Conservation (phyloP, 2,329 filamentous ascomycete species). For the Penicillium carneum region DNA sequence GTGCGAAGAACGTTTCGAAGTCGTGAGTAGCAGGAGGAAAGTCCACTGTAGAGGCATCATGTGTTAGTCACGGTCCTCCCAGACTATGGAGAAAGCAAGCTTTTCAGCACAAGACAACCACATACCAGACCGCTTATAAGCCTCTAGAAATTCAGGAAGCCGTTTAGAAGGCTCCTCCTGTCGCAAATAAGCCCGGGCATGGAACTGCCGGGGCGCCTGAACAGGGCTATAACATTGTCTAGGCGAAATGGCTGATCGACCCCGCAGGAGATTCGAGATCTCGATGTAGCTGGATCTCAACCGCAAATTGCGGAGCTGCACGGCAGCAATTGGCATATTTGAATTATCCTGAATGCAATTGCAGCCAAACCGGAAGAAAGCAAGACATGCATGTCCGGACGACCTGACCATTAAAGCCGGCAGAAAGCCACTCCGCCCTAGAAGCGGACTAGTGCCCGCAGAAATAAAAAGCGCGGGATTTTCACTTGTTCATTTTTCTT, state of each 20-base stretch:
- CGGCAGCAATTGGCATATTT: conserved; percentile 19
- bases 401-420: conserved; percentile 14
- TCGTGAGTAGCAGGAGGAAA: conserved; percentile 57
- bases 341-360: neutral
- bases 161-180: conserved; percentile 31
- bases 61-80: conserved; percentile 15
- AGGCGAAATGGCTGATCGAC: conserved; percentile 23
- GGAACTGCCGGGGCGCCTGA: conserved; percentile 31
- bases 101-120: conserved; percentile 5
- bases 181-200: conserved; percentile 31
- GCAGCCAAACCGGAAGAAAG: neutral
- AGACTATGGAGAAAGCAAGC: no score
- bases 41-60: conserved; percentile 47
- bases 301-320: conserved; percentile 13
- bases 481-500: conserved; percentile 54
- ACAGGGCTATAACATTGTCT: conserved; percentile 17
- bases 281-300: conserved; percentile 24
- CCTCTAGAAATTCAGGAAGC: conserved; percentile 45
- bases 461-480: conserved; percentile 37
- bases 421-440: conserved; percentile 30
- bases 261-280: conserved; percentile 48
- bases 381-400: neutral
- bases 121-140: conserved; percentile 57
- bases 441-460: conserved; percentile 36
- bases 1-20: conserved; percentile 45